Conservation (phyloP, 2,329 filamentous ascomycete species). For the Emydomyces testavorans region DNA sequence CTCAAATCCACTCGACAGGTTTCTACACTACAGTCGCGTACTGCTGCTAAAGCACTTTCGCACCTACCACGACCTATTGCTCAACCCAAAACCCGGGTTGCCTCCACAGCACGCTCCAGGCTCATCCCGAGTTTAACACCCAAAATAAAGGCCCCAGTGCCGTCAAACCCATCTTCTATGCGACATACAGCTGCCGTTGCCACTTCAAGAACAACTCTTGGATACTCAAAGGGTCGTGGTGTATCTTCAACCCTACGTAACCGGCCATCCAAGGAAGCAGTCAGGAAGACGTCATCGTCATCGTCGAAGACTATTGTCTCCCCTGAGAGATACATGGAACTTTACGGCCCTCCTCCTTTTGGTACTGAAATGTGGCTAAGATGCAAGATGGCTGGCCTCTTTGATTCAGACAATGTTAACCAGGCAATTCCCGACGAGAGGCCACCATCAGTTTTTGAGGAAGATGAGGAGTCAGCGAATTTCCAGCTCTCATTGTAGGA, state of each 20-base stretch:
- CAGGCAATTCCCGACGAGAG: conserved; percentile 18
- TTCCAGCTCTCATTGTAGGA: conserved; percentile 32
- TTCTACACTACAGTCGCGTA: conserved; percentile 32
- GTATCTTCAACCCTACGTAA: conserved; percentile 23
- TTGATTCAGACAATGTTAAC: conserved; percentile 23
- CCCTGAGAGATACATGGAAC: conserved; percentile 34
- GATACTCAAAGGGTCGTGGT: conserved; percentile 65
- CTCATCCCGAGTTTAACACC: conserved; percentile 25
- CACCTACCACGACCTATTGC: conserved; percentile 23
- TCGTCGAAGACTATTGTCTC: conserved; percentile 27
- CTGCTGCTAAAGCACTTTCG: conserved; percentile 33
- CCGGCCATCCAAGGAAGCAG: conserved; percentile 13
- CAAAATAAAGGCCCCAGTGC: conserved; percentile 31
- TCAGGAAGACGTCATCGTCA: conserved; percentile 13
- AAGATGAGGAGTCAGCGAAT: conserved; percentile 31
- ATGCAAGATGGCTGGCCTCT: conserved; percentile 30
- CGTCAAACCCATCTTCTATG: conserved; percentile 42
- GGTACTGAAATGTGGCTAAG: conserved; percentile 36
- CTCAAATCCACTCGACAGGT: conserved; percentile 21
- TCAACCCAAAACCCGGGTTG: conserved; percentile 27
- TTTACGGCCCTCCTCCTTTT: conserved; percentile 33
- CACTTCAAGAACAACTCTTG: conserved; percentile 68
- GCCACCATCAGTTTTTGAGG: conserved; percentile 25
- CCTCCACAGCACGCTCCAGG: conserved; percentile 33
- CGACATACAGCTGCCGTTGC: conserved; percentile 52